Percentiles rank a stretch among this genome's conserved stretches.
Evolutionary conservation across 192 early-diverging fungal genomes (phyloP).

Genomic region (Powellomyces hirtus): DNA sequence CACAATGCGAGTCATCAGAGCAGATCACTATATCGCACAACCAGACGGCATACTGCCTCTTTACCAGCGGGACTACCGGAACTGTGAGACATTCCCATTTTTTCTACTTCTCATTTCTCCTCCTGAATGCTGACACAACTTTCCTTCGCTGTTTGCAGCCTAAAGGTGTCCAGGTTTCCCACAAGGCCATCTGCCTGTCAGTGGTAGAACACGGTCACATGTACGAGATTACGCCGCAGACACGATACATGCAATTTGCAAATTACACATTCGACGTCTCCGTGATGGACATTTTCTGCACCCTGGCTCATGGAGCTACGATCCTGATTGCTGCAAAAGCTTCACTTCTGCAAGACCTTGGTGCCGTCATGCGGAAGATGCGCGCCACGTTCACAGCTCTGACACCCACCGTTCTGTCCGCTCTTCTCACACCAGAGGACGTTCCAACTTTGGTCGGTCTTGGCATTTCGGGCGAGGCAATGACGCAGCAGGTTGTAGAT

Average conservation of each 20-base stretch:
- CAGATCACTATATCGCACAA: too few species aligned
- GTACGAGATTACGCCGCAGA: background rate
- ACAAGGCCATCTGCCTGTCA: too few species aligned
- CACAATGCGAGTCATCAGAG: too few species aligned
- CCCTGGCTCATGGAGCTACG: background rate
- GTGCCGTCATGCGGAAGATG: background rate
- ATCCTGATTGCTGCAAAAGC: background rate
- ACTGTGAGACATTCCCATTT: too few species aligned
- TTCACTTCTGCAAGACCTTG: slow-evolving; percentile 4
- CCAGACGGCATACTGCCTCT: too few species aligned
- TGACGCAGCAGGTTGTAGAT: slow-evolving; percentile 17
- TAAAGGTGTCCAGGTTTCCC: too few species aligned
- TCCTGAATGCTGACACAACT: too few species aligned
- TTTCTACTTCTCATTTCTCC: too few species aligned
- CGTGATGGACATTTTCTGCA: background rate
- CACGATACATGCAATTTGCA: too few species aligned
- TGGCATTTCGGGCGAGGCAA: slow-evolving; percentile 7
- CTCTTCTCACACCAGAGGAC: background rate
- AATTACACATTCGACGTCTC: slow-evolving; percentile 1
- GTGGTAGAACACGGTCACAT: too few species aligned
- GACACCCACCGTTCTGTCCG: background rate
- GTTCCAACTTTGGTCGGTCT: slow-evolving; percentile 3
- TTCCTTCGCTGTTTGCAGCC: too few species aligned
- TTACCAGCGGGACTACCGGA: too few species aligned
- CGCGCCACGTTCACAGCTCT: background rate